Percentiles rank a stretch among this genome's conserved stretches.
These are phyloP conservation scores for Microthlaspi erraticum DNA, from an alignment of 345 rosid species.

Conservation along the genomic window DNA sequence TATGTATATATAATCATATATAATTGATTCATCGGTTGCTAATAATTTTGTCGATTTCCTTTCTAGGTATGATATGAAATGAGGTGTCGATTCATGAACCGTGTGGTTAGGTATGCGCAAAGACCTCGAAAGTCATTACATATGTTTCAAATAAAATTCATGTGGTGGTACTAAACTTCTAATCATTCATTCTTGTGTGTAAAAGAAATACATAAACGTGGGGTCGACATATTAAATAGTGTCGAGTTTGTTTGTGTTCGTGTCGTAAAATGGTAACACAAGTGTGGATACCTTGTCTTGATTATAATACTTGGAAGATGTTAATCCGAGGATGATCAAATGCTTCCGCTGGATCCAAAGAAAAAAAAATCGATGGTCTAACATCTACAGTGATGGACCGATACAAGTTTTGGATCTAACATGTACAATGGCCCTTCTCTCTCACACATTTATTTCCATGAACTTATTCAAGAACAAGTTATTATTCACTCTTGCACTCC, in stretches of 20 bases:
- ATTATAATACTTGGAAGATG: too few species aligned
- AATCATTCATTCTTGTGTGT: background rate
- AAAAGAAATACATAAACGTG: background rate
- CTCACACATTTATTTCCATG: too few species aligned
- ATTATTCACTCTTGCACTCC: too few species aligned
- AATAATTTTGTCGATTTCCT: constrained; percentile 20
- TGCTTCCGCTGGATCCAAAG: too few species aligned
- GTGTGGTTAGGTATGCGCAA: constrained; percentile 29
- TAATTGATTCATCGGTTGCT: constrained; percentile 28
- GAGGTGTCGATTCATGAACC: constrained; percentile 33
- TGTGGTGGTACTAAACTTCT: background rate
- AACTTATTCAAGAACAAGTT: too few species aligned
- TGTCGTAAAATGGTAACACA: background rate
- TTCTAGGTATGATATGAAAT: constrained; percentile 30
- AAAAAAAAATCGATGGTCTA: too few species aligned
- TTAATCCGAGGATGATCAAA: too few species aligned
- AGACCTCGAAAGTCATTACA: constrained; percentile 9
- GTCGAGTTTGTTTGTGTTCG: background rate
- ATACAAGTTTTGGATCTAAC: too few species aligned
- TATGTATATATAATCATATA: too few species aligned
- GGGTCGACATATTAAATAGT: background rate
- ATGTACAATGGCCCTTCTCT: too few species aligned
- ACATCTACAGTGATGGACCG: too few species aligned
- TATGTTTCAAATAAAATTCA: background rate
- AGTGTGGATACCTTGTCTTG: background rate